Evolutionary conservation across 768 basidiomycete genomes (phyloP), one percentile per base, ranked within the genome.

Genomic region (Melanogaster broomeanus): DNA sequence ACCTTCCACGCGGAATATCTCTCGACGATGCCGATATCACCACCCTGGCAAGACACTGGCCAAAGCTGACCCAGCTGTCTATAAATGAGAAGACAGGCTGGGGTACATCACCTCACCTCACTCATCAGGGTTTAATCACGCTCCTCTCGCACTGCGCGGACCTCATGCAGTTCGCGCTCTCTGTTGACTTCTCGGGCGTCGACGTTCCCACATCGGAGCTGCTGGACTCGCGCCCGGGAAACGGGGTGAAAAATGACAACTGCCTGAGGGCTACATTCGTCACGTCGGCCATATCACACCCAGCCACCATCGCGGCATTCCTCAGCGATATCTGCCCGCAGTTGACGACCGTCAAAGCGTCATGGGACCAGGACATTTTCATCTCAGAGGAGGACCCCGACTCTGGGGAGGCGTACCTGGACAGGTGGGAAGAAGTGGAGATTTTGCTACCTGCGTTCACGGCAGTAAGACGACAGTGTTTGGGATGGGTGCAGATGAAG

Each of bases 341-440:
- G 22, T 10, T 63, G 30, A 41, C 47, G 28, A 8, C 8, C 22
- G 38, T 64, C 37, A 31, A 13, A 42, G 53, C 54, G 49, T 34
- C 48, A 42, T 65, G 64, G 66, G 12, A 3, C 12, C 21, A 30
- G n/a, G 30, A 12, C 1, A n/a, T 24, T 13, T 0, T 45, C 6
- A 42, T 42, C 44, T 18, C 30, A 28, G 52, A 64, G 6, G 7
- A 28, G 42, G 53, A 53, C 11, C 2, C 16, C 34, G 52, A 58
- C 1, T 56, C 58, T 15, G 37, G 35, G 52, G 52, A 51, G 2
- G 13, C 13, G 12, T 64, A 49, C 6, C 33, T 21, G 42, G 52
- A 58, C 28, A 38, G 37, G 45, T 66, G 65, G 65, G 52, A 58
- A 12, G 57, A 62, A 18, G 65, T 66, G 19, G 53, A 48, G 25